phyloP scores from a whole-genome alignment of 2,329 filamentous ascomycete genomes.

The Blastomyces percursus region DNA sequence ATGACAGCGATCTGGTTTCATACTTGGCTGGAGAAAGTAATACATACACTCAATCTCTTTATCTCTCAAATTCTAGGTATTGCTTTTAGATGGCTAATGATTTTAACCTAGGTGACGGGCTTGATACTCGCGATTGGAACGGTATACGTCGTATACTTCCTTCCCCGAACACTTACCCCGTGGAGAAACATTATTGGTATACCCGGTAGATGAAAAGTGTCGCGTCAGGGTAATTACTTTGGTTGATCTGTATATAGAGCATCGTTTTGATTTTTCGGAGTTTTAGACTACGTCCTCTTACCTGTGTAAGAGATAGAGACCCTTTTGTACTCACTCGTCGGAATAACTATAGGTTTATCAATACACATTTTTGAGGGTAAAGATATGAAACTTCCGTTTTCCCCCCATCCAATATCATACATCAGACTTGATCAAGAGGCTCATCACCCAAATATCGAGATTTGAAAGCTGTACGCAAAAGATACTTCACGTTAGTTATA shows the following conservation, averaged over 20 bases:
- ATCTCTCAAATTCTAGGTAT: background rate
- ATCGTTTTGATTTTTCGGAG: constrained; percentile 1
- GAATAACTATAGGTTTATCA: background rate
- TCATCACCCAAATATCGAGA: constrained; percentile 29
- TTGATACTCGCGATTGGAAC: constrained; percentile 38
- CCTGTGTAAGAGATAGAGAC: background rate
- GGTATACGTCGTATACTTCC: constrained; percentile 42
- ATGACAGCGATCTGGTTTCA: constrained; percentile 99
- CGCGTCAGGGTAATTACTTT: background rate
- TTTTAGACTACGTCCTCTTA: constrained; percentile 2
- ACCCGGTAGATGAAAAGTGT: constrained; percentile 25
- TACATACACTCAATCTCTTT: constrained; percentile 23
- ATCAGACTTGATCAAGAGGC: constrained; percentile 13
- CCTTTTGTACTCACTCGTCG: background rate
- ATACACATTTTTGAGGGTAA: background rate
- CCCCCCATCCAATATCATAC: background rate
- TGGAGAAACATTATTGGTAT: constrained; percentile 39
- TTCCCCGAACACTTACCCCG: constrained; percentile 36
- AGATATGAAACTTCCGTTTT: background rate
- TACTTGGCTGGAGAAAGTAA: constrained; percentile 93
- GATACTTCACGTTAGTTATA: constrained; percentile 8
- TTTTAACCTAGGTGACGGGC: constrained; percentile 36
- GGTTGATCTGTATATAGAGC: background rate
- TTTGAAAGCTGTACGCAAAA: constrained; percentile 25
- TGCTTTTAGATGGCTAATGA: constrained; percentile 6